These are phyloP conservation scores for Trichoderma breve DNA, from an alignment of 2,329 filamentous ascomycete genomes.

Conservation along the genomic window DNA sequence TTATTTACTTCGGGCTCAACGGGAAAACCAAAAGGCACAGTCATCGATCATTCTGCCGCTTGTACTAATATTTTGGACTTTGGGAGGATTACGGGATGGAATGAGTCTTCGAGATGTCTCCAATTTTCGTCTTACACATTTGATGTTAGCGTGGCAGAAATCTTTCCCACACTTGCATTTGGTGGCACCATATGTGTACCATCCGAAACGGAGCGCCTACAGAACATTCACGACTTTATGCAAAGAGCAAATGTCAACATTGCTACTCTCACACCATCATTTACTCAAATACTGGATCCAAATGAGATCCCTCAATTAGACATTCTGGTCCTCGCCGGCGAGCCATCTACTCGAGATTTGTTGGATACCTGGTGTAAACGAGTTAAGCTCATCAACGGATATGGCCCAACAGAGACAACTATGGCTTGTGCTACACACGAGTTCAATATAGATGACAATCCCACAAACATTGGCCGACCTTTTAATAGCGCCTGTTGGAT, in stretches of 20 bases:
- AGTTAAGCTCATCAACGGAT: slow-evolving; percentile 20
- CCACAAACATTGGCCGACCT: slow-evolving; percentile 14
- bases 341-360: slow-evolving; percentile 9
- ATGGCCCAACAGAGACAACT: slow-evolving; percentile 22
- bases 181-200: slow-evolving; percentile 28
- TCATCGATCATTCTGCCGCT: slow-evolving; percentile 48
- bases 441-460: background rate
- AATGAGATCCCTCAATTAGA: slow-evolving; percentile 17
- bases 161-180: slow-evolving; percentile 23
- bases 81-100: slow-evolving; percentile 45
- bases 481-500: slow-evolving; percentile 23
- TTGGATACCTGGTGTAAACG: slow-evolving; percentile 22
- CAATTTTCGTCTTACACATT: slow-evolving; percentile 52
- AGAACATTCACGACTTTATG: slow-evolving; percentile 1
- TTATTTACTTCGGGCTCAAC: slow-evolving; percentile 32
- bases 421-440: background rate
- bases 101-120: slow-evolving; percentile 47
- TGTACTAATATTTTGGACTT: slow-evolving; percentile 51
- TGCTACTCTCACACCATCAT: slow-evolving; percentile 22
- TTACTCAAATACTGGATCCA: slow-evolving; percentile 21
- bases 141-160: slow-evolving; percentile 42
- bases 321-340: slow-evolving; percentile 19
- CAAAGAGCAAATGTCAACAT: background rate
- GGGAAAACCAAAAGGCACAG: slow-evolving; percentile 29
- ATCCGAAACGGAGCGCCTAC: slow-evolving; percentile 22